Evolutionary conservation across 2,329 filamentous ascomycete species (phyloP), one percentile per base, ranked within the genome.

Genomic region (Aaosphaeria arxii): DNA sequence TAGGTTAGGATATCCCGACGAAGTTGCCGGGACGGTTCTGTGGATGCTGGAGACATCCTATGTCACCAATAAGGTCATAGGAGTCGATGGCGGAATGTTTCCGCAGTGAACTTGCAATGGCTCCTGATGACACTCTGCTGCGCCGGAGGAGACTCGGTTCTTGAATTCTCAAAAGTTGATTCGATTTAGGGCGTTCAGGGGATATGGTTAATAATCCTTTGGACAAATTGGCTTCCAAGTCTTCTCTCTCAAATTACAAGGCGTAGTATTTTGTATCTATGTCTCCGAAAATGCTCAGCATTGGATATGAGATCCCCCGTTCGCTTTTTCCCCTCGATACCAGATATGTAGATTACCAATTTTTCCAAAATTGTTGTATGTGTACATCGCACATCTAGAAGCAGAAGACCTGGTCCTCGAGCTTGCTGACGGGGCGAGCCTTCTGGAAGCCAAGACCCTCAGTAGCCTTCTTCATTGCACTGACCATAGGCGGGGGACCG

Each of bases 381-480:
- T 24, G 17, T 24, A 24, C 17, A 24, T 24, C 17, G 17, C 17
- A 24, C 17, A 24, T 40, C 41, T 88, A 91, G 76, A 99, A 99
- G 67, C 89, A 91, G 77, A 99, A 99, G 59, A 99, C 89, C 74
- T 97, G 94, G 72, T 99, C 94, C 70, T 92, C 88, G 46, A 97
- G 85, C 83, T 97, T 97, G 85, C 91, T 96, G 63, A 97, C 91
- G 40, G 92, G 90, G 52, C 86, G 84, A 39, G 94, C 89, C 81
- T 97, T 97, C 67, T 89, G 82, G 79, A 87, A 99, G 49, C 94
- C 94, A 17, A 97, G 81, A 54, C 83, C 81, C 75, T 95, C 90
- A 44, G 91, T 87, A 5, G 90, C 83, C 82, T 97, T 97, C 88
- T 99, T 99, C 79, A 97, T 87, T 44, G 91, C 92, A 64, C 87